A percentile compares a stretch with the other conserved stretches of the same genome.
Conservation (phyloP, 331 rosid species). For the Arachis monticola region DNA sequence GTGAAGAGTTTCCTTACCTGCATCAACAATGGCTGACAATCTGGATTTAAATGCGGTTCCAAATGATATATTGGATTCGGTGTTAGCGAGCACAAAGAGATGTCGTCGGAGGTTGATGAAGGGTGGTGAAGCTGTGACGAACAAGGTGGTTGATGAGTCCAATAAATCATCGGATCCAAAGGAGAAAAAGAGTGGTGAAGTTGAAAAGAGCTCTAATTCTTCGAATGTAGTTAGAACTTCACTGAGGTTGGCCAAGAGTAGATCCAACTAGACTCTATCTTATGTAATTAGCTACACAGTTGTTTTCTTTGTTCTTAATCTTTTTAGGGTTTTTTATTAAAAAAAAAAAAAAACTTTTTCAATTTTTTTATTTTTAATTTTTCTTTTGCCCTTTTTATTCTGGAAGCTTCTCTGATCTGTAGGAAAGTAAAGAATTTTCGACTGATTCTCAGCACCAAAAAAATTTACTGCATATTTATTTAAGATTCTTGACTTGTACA, state of each 20-base stretch:
- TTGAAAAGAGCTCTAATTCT: conserved; percentile 28
- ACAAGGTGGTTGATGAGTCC: conserved; percentile 47
- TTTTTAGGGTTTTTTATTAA: neutral
- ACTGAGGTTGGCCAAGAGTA: conserved; percentile 58
- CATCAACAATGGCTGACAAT: neutral
- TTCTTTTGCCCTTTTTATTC: neutral
- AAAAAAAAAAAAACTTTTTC: too few species aligned
- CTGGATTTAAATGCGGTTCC: neutral
- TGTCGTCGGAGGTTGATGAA: conserved; percentile 41
- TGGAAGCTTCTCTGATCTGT: conserved; percentile 4
- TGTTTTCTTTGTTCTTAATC: neutral
- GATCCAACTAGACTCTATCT: conserved; percentile 15
- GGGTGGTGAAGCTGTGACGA: conserved; percentile 28
- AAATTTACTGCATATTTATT: neutral
- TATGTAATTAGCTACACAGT: neutral
- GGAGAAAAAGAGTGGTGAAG: conserved; percentile 33
- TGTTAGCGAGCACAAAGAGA: conserved; percentile 37
- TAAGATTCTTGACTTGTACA: neutral
- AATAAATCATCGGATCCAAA: conserved; percentile 29
- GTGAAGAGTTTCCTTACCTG: too few species aligned
- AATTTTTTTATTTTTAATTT: neutral
- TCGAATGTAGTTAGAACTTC: conserved; percentile 52
- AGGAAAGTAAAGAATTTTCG: neutral
- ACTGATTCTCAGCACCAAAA: neutral
- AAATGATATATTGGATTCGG: conserved; percentile 23